Evolutionary conservation across 2,329 filamentous ascomycete species (phyloP), one percentile per base, ranked within the genome.

Genomic region (Pseudogymnoascus sp.): DNA sequence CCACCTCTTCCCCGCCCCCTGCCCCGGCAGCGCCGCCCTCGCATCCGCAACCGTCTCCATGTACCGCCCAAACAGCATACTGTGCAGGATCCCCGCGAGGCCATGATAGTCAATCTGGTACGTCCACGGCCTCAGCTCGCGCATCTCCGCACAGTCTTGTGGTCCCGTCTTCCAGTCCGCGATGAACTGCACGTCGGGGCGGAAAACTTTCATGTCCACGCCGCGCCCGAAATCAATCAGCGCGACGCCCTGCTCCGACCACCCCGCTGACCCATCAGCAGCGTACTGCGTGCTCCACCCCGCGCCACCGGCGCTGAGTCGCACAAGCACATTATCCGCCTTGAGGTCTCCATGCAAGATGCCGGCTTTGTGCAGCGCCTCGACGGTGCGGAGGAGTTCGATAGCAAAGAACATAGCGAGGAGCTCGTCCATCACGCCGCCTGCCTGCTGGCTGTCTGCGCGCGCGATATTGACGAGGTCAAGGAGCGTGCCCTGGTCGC

Each of bases 91-190:
- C 3, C 91, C 92, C 0, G 95, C 95, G 0, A 97, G 82, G 11
- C 95, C 95, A 75, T 96, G 91, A 71, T 97, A 96, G 78, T 99
- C 95, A 68, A 97, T 91, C 75, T 99, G 95, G 79, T 92, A 97
- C 1, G 93, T 97, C 95, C 95, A 99, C 0, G 93, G 92, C 0
- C 93, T 84, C 63, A 91, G 84, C 77, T 99, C 93, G 56, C 93
- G 88, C 84, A 97, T 96, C 80, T 99, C 95, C 16, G 90, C 88
- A 75, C 95, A 99, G 76, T 99, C 95, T 61, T 91, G 88, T 23
- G 89, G 83, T 14, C 84, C 85, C 0, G 91, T 92, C 75, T 95
- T 90, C 95, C 95, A 99, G 77, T 99, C 95, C 0, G 93, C 95
- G 65, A 97, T 86, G 79, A 99, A 99, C 68, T 88, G 87, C 9